Evolutionary conservation across 768 basidiomycete species (phyloP).

Genomic region (Calvatia gigantea): DNA sequence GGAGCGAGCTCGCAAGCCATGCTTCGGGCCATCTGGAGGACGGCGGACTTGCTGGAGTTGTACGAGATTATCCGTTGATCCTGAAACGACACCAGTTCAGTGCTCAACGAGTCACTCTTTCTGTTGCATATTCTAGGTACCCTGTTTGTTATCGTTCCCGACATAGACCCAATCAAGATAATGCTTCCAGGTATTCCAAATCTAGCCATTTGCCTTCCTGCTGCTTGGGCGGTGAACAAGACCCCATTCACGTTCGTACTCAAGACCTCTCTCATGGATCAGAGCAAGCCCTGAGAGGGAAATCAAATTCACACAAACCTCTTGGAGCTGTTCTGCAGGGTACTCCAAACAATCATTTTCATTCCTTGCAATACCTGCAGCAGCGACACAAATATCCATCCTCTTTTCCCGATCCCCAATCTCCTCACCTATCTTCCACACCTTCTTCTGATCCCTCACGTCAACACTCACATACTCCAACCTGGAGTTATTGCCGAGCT

Average conservation of each 20-base stretch:
- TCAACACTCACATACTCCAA: constrained; percentile 51
- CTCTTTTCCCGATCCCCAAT: constrained; percentile 57
- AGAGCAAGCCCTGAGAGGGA: not conserved
- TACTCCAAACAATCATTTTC: constrained; percentile 53
- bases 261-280: not conserved
- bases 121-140: too few relatives aligned
- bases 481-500: constrained; percentile 19
- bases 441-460: constrained; percentile 51
- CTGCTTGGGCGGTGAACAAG: constrained; percentile 59
- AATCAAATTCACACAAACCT: constrained; percentile 30
- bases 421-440: constrained; percentile 44
- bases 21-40: constrained; percentile 72
- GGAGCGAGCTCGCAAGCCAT: constrained; percentile 73
- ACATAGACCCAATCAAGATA: constrained; percentile 58
- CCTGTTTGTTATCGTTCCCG: constrained; percentile 62
- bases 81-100: too few relatives aligned
- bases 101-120: too few relatives aligned
- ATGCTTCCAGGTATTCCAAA: constrained; percentile 48
- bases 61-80: constrained; percentile 65
- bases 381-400: constrained; percentile 63
- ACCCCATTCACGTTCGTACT: constrained; percentile 38
- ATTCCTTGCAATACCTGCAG: constrained; percentile 59
- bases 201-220: constrained; percentile 52
- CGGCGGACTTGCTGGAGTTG: constrained; percentile 70
- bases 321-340: constrained; percentile 48